Base-by-base conservation (phyloP, 768 basidiomycete species). In the Mycena venus region DNA sequence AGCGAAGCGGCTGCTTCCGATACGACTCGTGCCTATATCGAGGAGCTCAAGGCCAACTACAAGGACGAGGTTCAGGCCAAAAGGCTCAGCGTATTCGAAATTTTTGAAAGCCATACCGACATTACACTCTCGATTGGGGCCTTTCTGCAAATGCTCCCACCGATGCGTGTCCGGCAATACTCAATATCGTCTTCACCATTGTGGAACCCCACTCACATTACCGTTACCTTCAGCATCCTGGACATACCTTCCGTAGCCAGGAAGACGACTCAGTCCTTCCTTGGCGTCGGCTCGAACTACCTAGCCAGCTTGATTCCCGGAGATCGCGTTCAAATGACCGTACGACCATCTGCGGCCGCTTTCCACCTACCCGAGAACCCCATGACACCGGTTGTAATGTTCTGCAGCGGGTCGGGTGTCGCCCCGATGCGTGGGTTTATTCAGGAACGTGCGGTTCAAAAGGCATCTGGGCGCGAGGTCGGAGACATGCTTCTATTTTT, bases 371-470 rank as follows among this genome's bases (percentile, higher is more conserved):
- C 75, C 1, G 77, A 81, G 34, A 84, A 88, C 65, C 82, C 83
- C 2, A 51, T 63, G 3, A 78, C 82, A 21, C 87, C 87, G 17
- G 80, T 89, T 31, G 80, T 89, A 31, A 84, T 88, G 82, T 86
- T 87, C 75, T 86, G 84, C 38, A 86, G 86, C 17, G 89, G 89
- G 7, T 83, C 87, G 4, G 88, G 88, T 2, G 73, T 90, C 14
- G 85, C 88, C 1, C 88, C 88, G 1, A 86, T 90, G 84, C 83
- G 88, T 47, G 87, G 86, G 1, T 90, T 90, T 80, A 82, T 90
- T 47, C 88, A 89, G 78, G 88, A 88, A 70, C 84, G 88, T 8
- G 86, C 87, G 19, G 75, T 83, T 62, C 88, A 88, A 78, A 87
- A 86, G 77, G 78, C 80, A 25, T 81, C 84, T 15, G 88, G 88